Evolutionary conservation across 139 green algal genomes (phyloP).

Genomic region (Mesostigma viride): DNA sequence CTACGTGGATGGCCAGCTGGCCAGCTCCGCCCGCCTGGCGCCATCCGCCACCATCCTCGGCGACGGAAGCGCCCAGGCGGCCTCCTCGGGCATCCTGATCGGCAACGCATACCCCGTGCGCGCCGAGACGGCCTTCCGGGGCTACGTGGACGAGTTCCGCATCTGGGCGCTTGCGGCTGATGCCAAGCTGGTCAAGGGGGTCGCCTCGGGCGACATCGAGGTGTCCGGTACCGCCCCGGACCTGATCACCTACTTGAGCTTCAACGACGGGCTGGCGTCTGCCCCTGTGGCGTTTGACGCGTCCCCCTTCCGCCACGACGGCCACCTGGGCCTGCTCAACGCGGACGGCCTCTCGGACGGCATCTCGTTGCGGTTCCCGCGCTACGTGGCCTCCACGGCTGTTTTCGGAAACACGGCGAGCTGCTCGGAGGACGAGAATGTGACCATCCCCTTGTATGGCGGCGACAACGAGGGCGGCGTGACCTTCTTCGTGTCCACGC

Average conservation of each 20-base stretch:
- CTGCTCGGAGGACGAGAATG: slow-evolving; percentile 13
- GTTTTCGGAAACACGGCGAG: slow-evolving; percentile 16
- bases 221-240: slow-evolving; percentile 3
- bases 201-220: neutral
- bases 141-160: slow-evolving; percentile 18
- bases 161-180: neutral
- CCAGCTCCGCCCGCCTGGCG: neutral
- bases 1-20: slow-evolving; percentile 16
- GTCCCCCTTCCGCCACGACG: slow-evolving; percentile 9
- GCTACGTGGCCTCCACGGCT: slow-evolving; percentile 16
- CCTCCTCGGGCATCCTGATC: neutral
- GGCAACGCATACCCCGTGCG: no score
- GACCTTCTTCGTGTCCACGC: slow-evolving; percentile 18
- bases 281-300: slow-evolving; percentile 8
- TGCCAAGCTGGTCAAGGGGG: neutral
- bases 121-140: neutral
- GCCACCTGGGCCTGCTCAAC: slow-evolving; percentile 13
- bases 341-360: slow-evolving; percentile 16
- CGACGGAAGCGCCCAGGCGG: no score
- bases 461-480: slow-evolving; percentile 17
- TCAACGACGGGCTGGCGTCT: slow-evolving; percentile 12
- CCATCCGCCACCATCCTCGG: neutral
- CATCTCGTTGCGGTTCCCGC: slow-evolving; percentile 8
- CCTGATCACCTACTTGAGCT: slow-evolving; percentile 16
- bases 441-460: slow-evolving; percentile 13